These are phyloP conservation scores for Kwoniella sp. DNA, from an alignment of 768 basidiomycete genomes.

Conservation along the genomic window DNA sequence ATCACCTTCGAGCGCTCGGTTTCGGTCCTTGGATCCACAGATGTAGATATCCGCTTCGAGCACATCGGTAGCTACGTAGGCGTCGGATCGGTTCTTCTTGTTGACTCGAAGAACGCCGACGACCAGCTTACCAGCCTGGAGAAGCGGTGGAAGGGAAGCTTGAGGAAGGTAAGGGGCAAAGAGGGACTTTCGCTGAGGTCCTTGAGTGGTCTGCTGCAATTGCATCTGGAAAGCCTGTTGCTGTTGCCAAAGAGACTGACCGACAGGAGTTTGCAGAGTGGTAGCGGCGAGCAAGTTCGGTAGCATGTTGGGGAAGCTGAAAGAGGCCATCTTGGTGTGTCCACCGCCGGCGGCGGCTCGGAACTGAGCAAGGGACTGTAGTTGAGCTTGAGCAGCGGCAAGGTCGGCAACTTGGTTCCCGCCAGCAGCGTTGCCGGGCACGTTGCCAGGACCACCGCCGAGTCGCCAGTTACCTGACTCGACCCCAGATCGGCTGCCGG, in stretches of 20 bases:
- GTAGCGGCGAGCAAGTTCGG: conserved; percentile 97
- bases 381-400: conserved; percentile 93
- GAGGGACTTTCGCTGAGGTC: conserved; percentile 91
- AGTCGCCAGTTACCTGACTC: conserved; percentile 73
- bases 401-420: conserved; percentile 65
- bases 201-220: conserved; percentile 81
- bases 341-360: conserved; percentile 80
- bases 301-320: conserved; percentile 96
- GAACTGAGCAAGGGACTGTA: conserved; percentile 95
- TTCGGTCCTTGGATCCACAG: conserved; percentile 97
- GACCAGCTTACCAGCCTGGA: conserved; percentile 95
- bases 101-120: conserved; percentile 96
- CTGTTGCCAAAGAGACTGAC: conserved; percentile 79
- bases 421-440: conserved; percentile 16
- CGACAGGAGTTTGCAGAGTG: conserved; percentile 76
- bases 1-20: conserved; percentile 96
- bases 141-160: conserved; percentile 91
- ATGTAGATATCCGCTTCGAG: conserved; percentile 99
- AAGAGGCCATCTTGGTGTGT: conserved; percentile 95
- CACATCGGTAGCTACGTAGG: conserved; percentile 97
- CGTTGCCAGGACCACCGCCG: conserved; percentile 61
- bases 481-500: conserved; percentile 48
- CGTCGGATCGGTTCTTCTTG: conserved; percentile 97
- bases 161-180: conserved; percentile 99
- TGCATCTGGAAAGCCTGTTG: conserved; percentile 93